Evolutionary conservation across 768 basidiomycete species (phyloP), one percentile per base, ranked within the genome.

Genomic region (Glaciozyma martinii): DNA sequence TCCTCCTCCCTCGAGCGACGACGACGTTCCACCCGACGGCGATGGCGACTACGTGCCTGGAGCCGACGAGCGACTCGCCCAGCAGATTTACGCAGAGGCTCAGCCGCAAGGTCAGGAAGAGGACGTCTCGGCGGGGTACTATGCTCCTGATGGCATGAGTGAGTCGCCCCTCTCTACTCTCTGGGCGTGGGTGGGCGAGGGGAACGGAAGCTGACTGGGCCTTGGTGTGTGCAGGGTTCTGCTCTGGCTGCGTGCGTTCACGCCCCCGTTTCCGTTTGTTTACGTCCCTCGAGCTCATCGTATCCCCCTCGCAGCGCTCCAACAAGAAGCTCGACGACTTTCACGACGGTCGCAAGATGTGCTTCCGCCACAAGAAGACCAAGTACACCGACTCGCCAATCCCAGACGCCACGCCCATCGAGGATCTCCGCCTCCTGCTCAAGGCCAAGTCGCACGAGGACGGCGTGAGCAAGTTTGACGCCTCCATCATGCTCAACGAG

Each of bases 161-260:
- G 25, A 10, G 55, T 56, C 32, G 6, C 29, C 30, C 1, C 7
- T 56, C 21, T 9, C 5, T 50, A n/a, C 49, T 50, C 49, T 4
- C 6, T 50, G 13, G 5, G 37, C n/a, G n/a, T n/a, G 37, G 33
- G 10, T 40, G 37, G 7, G n/a, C n/a, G n/a, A 10, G n/a, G 9
- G 19, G 46, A 8, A 47, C 3, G 6, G 46, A 19, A 54, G 53
- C 32, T 30, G 32, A 54, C 53, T 15, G 21, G 46, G 3, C 29
- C 9, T 18, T 25, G 5, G 27, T 19, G 29, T 23, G 21, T n/a
- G 10, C 55, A 56, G 55, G 55, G 9, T 56, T 56, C 37, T 56
- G 55, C 55, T n/a, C 55, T 7, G 55, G 55, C 32, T 56, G 55
- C 55, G 55, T 56, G 37, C 33, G 55, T 16, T 30, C 23, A 8